Percentiles rank a stretch among this genome's conserved stretches.
Conservation (phyloP, 2,329 filamentous ascomycete species). For the Monosporascus sp. region DNA sequence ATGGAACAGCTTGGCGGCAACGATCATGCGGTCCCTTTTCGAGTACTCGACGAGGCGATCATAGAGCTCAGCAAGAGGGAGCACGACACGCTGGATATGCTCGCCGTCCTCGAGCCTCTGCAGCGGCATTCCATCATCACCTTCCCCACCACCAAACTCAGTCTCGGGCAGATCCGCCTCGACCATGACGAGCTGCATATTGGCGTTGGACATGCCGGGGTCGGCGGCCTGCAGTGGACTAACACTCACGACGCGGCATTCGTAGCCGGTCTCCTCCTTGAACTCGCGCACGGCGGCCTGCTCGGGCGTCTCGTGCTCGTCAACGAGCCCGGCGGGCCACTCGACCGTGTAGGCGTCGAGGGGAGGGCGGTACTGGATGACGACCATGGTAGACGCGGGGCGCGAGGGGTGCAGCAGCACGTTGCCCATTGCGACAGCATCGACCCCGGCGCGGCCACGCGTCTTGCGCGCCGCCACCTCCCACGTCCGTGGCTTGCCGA, state of each 20-base stretch:
- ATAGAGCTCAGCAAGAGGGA: slow-evolving; percentile 52
- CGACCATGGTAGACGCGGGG: slow-evolving; percentile 41
- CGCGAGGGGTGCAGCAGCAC: slow-evolving; percentile 45
- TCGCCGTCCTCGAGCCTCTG: slow-evolving; percentile 57
- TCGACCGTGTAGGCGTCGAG: slow-evolving; percentile 48
- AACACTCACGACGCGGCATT: slow-evolving; percentile 43
- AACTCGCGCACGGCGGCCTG: slow-evolving; percentile 49
- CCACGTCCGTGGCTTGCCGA: slow-evolving; percentile 50
- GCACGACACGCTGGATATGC: slow-evolving; percentile 54
- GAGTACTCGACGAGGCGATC: slow-evolving; percentile 43
- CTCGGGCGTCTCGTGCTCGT: slow-evolving; percentile 46
- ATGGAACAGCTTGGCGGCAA: slow-evolving; percentile 54
- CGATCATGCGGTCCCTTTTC: slow-evolving; percentile 43
- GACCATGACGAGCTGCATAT: slow-evolving; percentile 57
- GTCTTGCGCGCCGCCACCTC: slow-evolving; percentile 56
- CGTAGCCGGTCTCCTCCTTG: slow-evolving; percentile 51
- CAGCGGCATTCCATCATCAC: slow-evolving; percentile 45
- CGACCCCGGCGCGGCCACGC: slow-evolving; percentile 47
- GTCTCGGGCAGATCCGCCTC: slow-evolving; percentile 41
- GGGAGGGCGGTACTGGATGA: slow-evolving; percentile 49
- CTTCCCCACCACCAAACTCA: slow-evolving; percentile 16
- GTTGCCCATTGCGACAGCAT: slow-evolving; percentile 59
- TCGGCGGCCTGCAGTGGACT: slow-evolving; percentile 52
- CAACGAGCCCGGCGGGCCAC: slow-evolving; percentile 50
- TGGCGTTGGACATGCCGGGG: slow-evolving; percentile 55